Base-by-base conservation (phyloP, 1,284 basidiomycete species). In the Ganoderma boninense region DNA sequence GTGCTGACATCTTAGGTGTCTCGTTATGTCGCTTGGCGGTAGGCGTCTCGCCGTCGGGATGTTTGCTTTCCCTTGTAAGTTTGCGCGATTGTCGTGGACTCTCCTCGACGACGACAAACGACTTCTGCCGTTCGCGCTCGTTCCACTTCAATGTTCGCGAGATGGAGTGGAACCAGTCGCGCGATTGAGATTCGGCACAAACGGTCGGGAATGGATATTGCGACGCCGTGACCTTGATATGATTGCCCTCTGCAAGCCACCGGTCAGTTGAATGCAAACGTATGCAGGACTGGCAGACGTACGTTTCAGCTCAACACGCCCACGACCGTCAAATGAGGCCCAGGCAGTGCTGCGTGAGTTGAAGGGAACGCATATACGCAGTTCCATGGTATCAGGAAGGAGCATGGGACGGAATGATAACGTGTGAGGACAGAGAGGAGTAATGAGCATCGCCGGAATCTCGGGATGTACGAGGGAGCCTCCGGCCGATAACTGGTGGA, bases 141-240 rank as follows among this genome's bases (percentile, higher is more conserved):
- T 98, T 98, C 96, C 97, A 99, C 80, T 97, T 96, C 67, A 99
- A 87, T 10, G 97, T 99, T n/a, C 97, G 89, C 42, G 94, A 95
- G 73, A 98, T 99, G 11, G 97, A 90, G 73, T 96, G 92, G 90
- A 99, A 99, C 98, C 98, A 99, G 80, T 99, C 97, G 3, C 94
- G 96, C 8, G 95, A 97, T 80, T 98, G 97, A 74, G 97, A 98
- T 79, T 98, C 96, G 13, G 96, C 96, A 79, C 97, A 99, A 6
- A 99, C 96, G 0, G 98, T 99, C 0, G 98, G 98, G 88, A 99
- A 99, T 4, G 98, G 98, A 81, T 97, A 99, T 79, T 94, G 96
- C 4, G 97, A 99, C 0, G 98, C 98, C 0, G 95, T 97, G 70
- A 99, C 93, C 84, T 98, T 99, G 85, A 99, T 99, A 80, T 99